Evolutionary conservation across 257 asterid genomes (phyloP).

Genomic region (Catharanthus roseus): DNA sequence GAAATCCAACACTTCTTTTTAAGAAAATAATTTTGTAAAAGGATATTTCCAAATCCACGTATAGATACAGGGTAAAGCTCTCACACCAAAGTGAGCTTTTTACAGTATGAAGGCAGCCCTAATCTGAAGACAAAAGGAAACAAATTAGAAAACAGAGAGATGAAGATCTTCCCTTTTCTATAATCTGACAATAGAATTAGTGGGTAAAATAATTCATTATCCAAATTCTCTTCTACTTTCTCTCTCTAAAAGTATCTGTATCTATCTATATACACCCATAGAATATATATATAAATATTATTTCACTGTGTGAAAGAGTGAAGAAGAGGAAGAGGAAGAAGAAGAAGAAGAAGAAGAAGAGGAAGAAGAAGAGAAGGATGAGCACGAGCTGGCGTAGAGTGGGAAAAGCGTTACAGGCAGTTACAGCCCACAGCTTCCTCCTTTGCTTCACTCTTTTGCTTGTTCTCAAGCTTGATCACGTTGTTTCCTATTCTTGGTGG

Average conservation of each 20-base stretch:
- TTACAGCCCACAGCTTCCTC: constrained; percentile 68
- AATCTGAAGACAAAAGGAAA: too few species aligned
- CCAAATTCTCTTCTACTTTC: background rate
- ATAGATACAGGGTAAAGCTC: too few species aligned
- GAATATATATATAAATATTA: background rate
- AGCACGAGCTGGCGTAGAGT: constrained; percentile 97
- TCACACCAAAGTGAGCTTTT: too few species aligned
- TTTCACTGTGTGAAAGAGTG: background rate
- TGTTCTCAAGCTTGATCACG: constrained; percentile 80
- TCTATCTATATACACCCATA: background rate
- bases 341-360: constrained; percentile 11
- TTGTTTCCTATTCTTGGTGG: constrained; percentile 80
- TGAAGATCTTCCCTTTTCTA: too few species aligned
- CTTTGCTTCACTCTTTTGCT: constrained; percentile 66
- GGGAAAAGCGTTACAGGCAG: constrained; percentile 74
- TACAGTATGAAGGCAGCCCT: too few species aligned
- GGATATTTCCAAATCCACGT: too few species aligned
- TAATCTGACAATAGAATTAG: too few species aligned
- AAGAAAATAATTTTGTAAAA: too few species aligned
- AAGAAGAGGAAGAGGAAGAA: constrained; percentile 8
- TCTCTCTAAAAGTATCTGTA: background rate
- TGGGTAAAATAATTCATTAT: too few species aligned
- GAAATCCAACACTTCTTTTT: too few species aligned
- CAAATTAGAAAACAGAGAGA: too few species aligned
- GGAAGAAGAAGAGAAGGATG: constrained; percentile 48